Evolutionary conservation across 140 eudicot species (phyloP), one percentile per base, ranked within the genome.

Genomic region (Eryngium alpinum): DNA sequence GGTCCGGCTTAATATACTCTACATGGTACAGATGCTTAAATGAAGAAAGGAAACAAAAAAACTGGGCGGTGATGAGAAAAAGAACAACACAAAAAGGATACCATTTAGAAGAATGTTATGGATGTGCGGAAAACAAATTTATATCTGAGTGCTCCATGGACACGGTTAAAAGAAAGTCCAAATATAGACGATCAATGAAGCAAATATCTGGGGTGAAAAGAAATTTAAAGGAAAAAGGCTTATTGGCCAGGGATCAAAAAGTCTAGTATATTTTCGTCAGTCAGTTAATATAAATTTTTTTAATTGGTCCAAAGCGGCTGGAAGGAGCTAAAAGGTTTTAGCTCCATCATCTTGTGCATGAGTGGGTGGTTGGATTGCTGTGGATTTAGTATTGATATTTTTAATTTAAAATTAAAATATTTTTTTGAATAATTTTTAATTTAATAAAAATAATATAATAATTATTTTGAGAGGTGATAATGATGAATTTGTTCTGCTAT

Each of bases 191-290:
- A 85, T 85, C 86, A 21, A 83, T 67, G 78, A 81, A 86, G 6
- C 80, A 70, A 82, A 49, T 62, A n/a, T 50, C 79, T 5, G 76
- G 72, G 80, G 80, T 46, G 69, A 83, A 87, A 77, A 84, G 72
- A 65, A 84, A 86, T 65, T 49, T 21, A 10, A 86, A 66, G 52
- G 87, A 82, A 85, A 83, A 66, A 15, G 91, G 78, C 91, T 88
- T 62, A 71, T 32, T 3, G 98, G 97, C 25, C 91, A 98, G 99
- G 99, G 89, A 38, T 95, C 99, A 46, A 87, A 83, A 17, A 56
- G 87, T 10, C 88, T 95, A 32, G 71, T 89, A 16, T 79, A 93
- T 10, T 95, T 95, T 84, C 96, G 93, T 67, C 44, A 63, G 49
- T 78, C 90, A 72, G 80, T 91, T 25, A 96, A 92, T 57, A 86